Evolutionary conservation across 2,329 filamentous ascomycete genomes (phyloP), one percentile per base, ranked within the genome.

Genomic region (Decorospora gaudefroyi): DNA sequence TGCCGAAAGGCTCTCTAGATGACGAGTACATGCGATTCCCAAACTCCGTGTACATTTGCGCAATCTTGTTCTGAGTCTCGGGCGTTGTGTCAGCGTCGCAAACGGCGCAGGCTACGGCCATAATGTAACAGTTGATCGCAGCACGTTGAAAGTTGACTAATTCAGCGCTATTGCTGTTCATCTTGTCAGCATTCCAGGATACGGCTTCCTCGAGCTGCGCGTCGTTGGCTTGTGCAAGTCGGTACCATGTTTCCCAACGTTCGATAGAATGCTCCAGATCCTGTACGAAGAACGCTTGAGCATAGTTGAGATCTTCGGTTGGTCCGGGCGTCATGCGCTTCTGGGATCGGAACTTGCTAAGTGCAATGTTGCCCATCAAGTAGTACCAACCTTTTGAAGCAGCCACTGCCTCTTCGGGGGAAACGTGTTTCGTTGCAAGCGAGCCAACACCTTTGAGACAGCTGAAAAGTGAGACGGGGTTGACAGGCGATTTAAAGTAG

Each of bases 301-400:
- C 90, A 38, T 90, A 86, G 37, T 91, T 86, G 35, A 96, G 76
- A 61, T 95, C 90, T 56, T 92, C 88, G 0, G 87, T 92, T 10
- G 89, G 86, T 3, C 86, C 86, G 1, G 87, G 86, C 2, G 82
- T 88, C 58, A 90, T 80, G 13, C 90, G 82, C 60, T 92, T 88
- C 78, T 91, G 71, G 74, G 80, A 76, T 76, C 88, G 65, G 81
- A 95, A 97, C 61, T 90, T 95, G 29, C 87, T 89, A 43, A 97
- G 78, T 2, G 89, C 85, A 42, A 95, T 88, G 78, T 93, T 87
- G 13, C 92, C 92, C 50, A 95, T 81, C 19, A 96, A 74, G 68
- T 93, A 96, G 68, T 90, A 96, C 92, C 92, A 97, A 31, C 90
- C 88, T 55, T 89, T 87, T 16, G 83, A 82, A 0, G 91, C 90